These are phyloP conservation scores for Saturnispora diversa DNA, from an alignment of 805 yeast genomes.

Conservation along the genomic window DNA sequence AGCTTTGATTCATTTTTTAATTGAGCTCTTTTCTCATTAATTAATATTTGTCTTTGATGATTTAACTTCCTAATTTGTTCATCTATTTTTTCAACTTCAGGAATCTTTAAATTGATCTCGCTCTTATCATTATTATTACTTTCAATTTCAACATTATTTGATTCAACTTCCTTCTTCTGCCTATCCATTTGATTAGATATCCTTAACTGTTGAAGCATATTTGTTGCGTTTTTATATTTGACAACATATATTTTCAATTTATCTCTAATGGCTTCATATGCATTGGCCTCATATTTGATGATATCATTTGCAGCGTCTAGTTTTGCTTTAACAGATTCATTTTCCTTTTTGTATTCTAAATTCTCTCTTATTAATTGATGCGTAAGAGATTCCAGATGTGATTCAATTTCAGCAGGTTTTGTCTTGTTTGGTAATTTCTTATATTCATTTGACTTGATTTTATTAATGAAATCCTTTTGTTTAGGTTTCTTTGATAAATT, in stretches of 20 bases:
- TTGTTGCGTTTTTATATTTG: slow-evolving; percentile 9
- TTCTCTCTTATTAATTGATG: slow-evolving; percentile 5
- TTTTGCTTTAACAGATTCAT: not conserved
- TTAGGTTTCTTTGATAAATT: not conserved
- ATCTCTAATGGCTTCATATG: slow-evolving; percentile 13
- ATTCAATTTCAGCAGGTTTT: slow-evolving; percentile 12
- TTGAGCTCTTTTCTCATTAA: slow-evolving; percentile 1
- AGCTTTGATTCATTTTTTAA: slow-evolving; percentile 1
- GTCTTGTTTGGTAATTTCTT: slow-evolving; percentile 5
- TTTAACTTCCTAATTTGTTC: slow-evolving; percentile 10
- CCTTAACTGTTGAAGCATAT: slow-evolving; percentile 1
- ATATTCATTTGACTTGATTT: slow-evolving; percentile 5
- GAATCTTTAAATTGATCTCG: too few relatives aligned
- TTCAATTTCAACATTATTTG: not conserved
- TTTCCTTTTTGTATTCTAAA: slow-evolving; percentile 6
- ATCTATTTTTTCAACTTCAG: slow-evolving; percentile 10
- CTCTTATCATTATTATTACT: too few relatives aligned
- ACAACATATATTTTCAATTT: slow-evolving; percentile 14
- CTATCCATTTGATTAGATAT: not conserved
- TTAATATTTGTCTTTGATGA: slow-evolving; percentile 6
- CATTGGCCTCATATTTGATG: slow-evolving; percentile 17
- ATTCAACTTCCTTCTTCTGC: not conserved
- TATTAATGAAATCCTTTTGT: slow-evolving; percentile 3
- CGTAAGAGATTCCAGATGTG: slow-evolving; percentile 11
- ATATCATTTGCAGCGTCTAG: slow-evolving; percentile 23